Base-by-base conservation (phyloP, 148 eudicot genomes). In the Rheum nobile region DNA sequence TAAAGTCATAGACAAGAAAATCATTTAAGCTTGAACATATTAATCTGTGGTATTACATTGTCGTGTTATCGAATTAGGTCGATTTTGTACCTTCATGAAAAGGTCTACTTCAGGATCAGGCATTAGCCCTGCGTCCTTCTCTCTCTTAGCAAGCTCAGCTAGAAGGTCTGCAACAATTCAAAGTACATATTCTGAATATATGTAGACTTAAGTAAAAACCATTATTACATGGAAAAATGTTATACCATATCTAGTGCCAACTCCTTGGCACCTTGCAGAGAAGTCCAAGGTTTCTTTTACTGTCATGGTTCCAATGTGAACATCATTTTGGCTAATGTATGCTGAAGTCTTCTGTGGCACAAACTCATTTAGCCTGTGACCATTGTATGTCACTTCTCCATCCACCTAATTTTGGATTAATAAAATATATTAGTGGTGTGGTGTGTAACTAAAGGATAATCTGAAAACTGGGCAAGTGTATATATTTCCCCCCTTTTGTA, bases 101-200 rank as follows among this genome's bases (percentile, higher is more conserved):
- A 95, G 91, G 72, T 95, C 99, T 14, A 91, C 82, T 77, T 95
- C 99, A 3, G 99, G 88, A n/a, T 95, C 99, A 1, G 99, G 99
- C 32, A 85, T 81, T 31, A 90, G 76, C n/a, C 97, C 90, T 0
- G 87, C 88, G 34, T 83, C 88, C 72, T 79, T 90, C 80, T 91
- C 97, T 72, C 97, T 85, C 54, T 82, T 84, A 17, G 89, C 96
- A 55, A 91, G 90, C 79, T 95, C 99, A 12, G 87, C 72, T 71
- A 91, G 44, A 29, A 91, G 90, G 28, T 91, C 99, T 95, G 37
- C 71, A 63, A 13, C 31, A 57, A 22, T 24, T 24, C 14, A 57
- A 24, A 8, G 13, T 26, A 24, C 4, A 24, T 10, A 24, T 24
- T 24, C n/a, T n/a, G n/a, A n/a, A n/a, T n/a, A n/a, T n/a, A n/a